Conservation (phyloP, 2,329 filamentous ascomycete genomes). For the Fusarium sp. region DNA sequence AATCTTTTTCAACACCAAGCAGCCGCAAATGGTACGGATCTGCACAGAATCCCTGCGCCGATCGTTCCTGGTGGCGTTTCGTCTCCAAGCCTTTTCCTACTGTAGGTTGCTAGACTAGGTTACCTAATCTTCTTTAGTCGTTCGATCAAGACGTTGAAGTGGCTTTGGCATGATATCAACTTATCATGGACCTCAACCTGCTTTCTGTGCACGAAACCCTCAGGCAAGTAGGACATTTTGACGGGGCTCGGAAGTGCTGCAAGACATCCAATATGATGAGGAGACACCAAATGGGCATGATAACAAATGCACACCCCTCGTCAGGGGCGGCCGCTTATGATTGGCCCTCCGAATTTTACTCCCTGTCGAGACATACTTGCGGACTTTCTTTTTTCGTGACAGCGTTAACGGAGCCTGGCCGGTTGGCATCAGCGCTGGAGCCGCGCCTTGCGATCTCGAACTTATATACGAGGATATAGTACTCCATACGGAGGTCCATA, state of each 20-base stretch:
- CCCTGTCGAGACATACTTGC: conserved; percentile 31
- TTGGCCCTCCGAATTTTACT: conserved; percentile 27
- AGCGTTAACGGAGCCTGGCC: background rate
- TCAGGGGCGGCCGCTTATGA: conserved; percentile 30
- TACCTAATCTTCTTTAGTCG: conserved; percentile 18
- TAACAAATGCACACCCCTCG: conserved; percentile 29
- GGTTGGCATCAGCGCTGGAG: conserved; percentile 14
- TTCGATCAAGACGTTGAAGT: conserved; percentile 21
- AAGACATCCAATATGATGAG: conserved; percentile 22
- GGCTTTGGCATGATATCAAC: conserved; percentile 15
- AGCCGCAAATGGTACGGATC: conserved; percentile 42
- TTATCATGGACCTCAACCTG: background rate
- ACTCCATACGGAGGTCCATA: background rate
- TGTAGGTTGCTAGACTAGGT: conserved; percentile 3
- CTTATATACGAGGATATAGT: conserved; percentile 9
- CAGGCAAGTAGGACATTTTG: background rate
- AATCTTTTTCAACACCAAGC: conserved; percentile 27
- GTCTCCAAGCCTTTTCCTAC: conserved; percentile 30
- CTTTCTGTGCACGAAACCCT: background rate
- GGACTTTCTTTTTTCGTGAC: conserved; percentile 36
- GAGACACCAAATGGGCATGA: conserved; percentile 17
- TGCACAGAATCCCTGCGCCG: conserved; percentile 42
- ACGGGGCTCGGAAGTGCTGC: conserved; percentile 8
- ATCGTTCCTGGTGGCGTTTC: conserved; percentile 44
- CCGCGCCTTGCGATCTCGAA: conserved; percentile 9